Evolutionary conservation across 2,329 filamentous ascomycete species (phyloP).

Genomic region (Diaporthe ilicicola): DNA sequence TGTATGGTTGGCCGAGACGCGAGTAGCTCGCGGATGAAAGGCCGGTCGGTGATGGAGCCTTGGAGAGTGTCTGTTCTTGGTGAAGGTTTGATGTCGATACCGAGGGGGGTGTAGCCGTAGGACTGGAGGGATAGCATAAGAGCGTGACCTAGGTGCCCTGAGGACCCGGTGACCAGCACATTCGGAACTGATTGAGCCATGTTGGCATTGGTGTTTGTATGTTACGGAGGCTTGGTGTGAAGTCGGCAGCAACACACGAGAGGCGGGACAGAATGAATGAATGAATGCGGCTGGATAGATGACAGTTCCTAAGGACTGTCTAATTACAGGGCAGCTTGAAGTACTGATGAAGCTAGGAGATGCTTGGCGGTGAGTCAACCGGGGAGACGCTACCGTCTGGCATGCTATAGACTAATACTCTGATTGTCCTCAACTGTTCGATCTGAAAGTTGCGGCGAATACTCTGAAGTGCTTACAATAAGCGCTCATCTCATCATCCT

Average conservation of each 20-base stretch:
- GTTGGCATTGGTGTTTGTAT: not conserved
- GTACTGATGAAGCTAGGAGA: not conserved
- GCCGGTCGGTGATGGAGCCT: constrained; percentile 48
- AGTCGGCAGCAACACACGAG: not conserved
- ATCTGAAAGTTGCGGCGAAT: not conserved
- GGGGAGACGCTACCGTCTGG: not conserved
- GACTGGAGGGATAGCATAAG: constrained; percentile 53
- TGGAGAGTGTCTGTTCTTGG: constrained; percentile 36
- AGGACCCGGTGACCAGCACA: constrained; percentile 56
- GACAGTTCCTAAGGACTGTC: not conserved
- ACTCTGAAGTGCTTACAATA: not conserved
- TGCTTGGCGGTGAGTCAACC: constrained; percentile 17
- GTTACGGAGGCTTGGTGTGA: not conserved
- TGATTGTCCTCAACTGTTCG: not conserved
- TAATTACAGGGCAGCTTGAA: not conserved
- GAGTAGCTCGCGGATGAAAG: constrained; percentile 45
- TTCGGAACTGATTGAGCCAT: constrained; percentile 34
- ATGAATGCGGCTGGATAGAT: not conserved
- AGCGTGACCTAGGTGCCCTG: constrained; percentile 56
- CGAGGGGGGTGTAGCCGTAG: constrained; percentile 50
- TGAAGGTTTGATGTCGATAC: constrained; percentile 54
- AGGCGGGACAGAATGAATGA: not conserved
- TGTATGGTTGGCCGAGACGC: constrained; percentile 42
- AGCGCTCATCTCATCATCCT: not conserved
- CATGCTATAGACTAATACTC: too few species aligned